Evolutionary conservation across 2,329 filamentous ascomycete species (phyloP).

Genomic region (Alternaria burnsii): DNA sequence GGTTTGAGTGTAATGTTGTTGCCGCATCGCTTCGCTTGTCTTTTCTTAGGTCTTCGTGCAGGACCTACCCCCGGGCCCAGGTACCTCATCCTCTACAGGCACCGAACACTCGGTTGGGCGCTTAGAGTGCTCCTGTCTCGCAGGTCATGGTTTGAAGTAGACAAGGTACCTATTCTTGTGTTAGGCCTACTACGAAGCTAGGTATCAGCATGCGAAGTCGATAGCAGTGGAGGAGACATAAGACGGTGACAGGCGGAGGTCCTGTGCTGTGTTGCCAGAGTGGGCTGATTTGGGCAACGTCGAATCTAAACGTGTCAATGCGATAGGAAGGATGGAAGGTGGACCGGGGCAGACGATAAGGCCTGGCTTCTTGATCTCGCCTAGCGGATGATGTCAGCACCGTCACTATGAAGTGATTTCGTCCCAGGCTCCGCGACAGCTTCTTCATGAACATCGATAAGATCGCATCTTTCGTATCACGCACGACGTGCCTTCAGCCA

Average conservation of each 20-base stretch:
- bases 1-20: neutral
- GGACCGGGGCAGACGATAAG: neutral
- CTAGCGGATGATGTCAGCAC: slow-evolving; percentile 6
- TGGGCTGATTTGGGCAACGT: neutral
- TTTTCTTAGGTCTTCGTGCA: slow-evolving; percentile 17
- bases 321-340: neutral
- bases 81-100: neutral
- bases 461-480: neutral
- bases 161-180: slow-evolving; percentile 7
- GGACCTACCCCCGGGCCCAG: neutral
- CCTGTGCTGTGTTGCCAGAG: no score
- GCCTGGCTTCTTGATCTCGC: neutral
- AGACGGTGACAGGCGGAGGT: neutral
- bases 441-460: neutral
- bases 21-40: neutral
- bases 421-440: neutral
- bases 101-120: slow-evolving; percentile 3
- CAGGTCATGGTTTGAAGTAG: neutral
- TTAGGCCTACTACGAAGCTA: neutral
- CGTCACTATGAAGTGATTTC: neutral
- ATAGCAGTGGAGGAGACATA: neutral
- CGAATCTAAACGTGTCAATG: neutral
- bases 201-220: neutral
- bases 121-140: neutral
- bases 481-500: neutral